These are phyloP conservation scores for Spergularia marina DNA, from an alignment of 148 eudicot genomes.

Conservation along the genomic window DNA sequence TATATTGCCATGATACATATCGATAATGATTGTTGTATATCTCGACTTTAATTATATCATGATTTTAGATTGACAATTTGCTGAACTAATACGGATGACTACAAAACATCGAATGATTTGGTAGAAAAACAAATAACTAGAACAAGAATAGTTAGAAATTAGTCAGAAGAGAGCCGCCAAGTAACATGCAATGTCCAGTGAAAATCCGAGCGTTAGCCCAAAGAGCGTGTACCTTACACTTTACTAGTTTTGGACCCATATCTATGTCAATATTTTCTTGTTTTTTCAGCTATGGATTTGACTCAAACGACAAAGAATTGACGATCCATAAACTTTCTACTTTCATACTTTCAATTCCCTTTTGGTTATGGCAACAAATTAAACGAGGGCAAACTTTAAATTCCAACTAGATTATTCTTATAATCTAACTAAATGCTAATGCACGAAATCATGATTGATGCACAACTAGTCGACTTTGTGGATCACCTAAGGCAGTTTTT, in stretches of 20 bases:
- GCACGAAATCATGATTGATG: too few species aligned
- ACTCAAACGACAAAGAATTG: constrained; percentile 18
- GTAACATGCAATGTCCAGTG: constrained; percentile 27
- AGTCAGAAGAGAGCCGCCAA: constrained; percentile 7
- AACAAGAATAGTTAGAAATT: not conserved
- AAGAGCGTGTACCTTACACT: constrained; percentile 15
- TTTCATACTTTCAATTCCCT: too few species aligned
- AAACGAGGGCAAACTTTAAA: not conserved
- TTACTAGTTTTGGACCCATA: not conserved
- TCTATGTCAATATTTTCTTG: constrained; percentile 18
- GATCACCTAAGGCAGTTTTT: too few species aligned
- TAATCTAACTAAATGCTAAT: too few species aligned
- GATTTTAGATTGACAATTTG: too few species aligned
- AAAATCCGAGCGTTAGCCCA: not conserved
- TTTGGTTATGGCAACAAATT: too few species aligned
- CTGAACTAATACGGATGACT: too few species aligned
- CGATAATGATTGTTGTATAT: too few species aligned
- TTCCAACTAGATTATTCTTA: too few species aligned
- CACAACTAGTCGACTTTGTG: not conserved
- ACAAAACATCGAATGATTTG: too few species aligned
- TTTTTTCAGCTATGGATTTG: constrained; percentile 8
- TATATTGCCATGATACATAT: not conserved
- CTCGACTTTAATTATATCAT: too few species aligned
- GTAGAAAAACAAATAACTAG: not conserved
- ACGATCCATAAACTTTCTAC: not conserved